Percentiles rank a stretch among this genome's conserved stretches.
Conservation (phyloP, 2,329 filamentous ascomycete species). For the Trichoderma koningiopsis region DNA sequence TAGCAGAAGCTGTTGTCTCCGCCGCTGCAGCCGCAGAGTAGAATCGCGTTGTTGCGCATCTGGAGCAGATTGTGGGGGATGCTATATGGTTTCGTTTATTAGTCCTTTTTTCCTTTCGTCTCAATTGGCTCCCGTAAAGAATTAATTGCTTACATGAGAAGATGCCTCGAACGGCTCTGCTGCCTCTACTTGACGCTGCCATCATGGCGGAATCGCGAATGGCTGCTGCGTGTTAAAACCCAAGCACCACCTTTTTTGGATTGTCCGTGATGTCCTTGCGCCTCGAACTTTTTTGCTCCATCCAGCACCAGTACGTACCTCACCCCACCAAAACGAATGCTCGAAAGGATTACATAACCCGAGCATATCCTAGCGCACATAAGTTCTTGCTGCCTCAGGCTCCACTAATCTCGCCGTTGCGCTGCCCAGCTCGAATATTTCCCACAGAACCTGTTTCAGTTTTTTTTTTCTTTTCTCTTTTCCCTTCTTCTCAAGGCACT, state of each 20-base stretch:
- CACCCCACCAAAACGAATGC: constrained; percentile 4
- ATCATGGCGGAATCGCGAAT: constrained; percentile 37
- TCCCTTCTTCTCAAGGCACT: constrained; percentile 61
- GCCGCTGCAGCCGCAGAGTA: constrained; percentile 40
- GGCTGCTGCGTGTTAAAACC: constrained; percentile 17
- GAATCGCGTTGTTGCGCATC: constrained; percentile 44
- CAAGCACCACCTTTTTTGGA: constrained; percentile 16
- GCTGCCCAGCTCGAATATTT: constrained; percentile 2
- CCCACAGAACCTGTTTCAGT: constrained; percentile 22
- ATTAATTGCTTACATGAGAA: constrained; percentile 50
- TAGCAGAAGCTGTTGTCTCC: constrained; percentile 29
- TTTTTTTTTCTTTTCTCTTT: constrained; percentile 40
- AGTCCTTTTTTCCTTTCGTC: neutral
- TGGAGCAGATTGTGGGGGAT: constrained; percentile 40
- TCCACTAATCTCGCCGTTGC: neutral
- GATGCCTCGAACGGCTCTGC: constrained; percentile 51
- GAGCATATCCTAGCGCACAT: neutral
- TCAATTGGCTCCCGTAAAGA: constrained; percentile 29
- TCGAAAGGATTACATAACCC: constrained; percentile 27
- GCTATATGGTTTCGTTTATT: constrained; percentile 29
- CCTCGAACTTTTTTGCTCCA: constrained; percentile 33
- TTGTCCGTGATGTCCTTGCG: constrained; percentile 23
- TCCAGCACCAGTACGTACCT: constrained; percentile 24
- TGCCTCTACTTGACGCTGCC: constrained; percentile 61
- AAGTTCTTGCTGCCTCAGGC: constrained; percentile 33